Evolutionary conservation across 345 rosid genomes (phyloP).

Genomic region (Eucalyptus regnans): DNA sequence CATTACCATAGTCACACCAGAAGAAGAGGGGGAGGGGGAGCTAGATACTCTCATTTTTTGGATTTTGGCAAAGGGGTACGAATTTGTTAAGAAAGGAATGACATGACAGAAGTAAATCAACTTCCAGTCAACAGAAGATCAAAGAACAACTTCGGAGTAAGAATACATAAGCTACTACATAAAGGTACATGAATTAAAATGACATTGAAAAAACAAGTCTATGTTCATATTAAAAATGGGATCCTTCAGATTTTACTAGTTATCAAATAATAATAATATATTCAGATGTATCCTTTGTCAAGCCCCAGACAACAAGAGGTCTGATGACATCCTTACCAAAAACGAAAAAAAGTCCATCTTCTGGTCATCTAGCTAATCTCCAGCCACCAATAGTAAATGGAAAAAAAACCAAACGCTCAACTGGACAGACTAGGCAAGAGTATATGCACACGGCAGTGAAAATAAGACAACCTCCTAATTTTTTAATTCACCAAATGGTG

Average conservation of each 20-base stretch:
- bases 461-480: neutral
- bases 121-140: neutral
- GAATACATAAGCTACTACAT: neutral
- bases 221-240: neutral
- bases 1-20: neutral
- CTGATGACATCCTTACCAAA: neutral
- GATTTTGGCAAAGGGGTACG: neutral
- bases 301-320: neutral
- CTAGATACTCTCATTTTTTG: neutral
- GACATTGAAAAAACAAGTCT: neutral
- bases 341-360: neutral
- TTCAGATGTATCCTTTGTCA: neutral
- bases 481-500: neutral
- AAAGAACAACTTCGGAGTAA: neutral
- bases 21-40: neutral
- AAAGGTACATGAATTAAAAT: neutral
- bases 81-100: neutral
- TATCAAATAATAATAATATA: neutral
- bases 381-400: neutral
- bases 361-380: neutral
- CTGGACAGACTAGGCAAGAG: neutral
- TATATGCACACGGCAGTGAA: neutral
- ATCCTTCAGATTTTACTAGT: neutral
- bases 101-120: neutral
- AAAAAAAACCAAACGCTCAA: neutral